phyloP scores from a whole-genome alignment of 768 basidiomycete genomes.

The Lactifluus rugatus region DNA sequence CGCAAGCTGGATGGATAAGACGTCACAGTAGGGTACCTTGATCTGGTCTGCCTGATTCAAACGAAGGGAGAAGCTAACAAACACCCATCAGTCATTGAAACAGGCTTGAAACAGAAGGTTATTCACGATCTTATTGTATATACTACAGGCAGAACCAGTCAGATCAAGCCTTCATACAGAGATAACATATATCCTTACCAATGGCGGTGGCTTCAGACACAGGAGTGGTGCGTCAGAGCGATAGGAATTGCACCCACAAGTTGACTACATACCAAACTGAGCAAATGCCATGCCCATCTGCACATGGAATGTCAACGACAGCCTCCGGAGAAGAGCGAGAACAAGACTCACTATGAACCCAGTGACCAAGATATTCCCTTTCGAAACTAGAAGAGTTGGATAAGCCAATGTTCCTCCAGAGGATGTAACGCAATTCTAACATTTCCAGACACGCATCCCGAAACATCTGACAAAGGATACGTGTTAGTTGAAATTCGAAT shows the following conservation, averaged over 20 bases:
- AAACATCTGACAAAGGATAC: conserved; percentile 7
- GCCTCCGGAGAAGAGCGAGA: neutral
- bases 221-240: neutral
- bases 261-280: conserved; percentile 14
- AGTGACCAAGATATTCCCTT: conserved; percentile 12
- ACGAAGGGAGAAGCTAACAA: conserved; percentile 31
- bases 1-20: neutral
- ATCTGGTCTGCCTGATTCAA: conserved; percentile 36
- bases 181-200: neutral
- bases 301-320: neutral
- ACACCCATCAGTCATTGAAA: neutral
- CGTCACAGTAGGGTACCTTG: conserved; percentile 33
- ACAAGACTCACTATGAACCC: conserved; percentile 13
- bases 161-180: neutral
- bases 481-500: neutral
- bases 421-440: conserved; percentile 1
- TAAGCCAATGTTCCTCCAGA: neutral
- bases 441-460: conserved; percentile 20
- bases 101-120: neutral
- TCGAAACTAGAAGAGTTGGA: conserved; percentile 10
- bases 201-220: neutral
- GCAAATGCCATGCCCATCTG: conserved; percentile 15
- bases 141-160: conserved; percentile 21
- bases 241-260: neutral
- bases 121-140: conserved; percentile 39